Evolutionary conservation across 306 rosid species (phyloP).

Genomic region (Psophocarpus tetragonolobus): DNA sequence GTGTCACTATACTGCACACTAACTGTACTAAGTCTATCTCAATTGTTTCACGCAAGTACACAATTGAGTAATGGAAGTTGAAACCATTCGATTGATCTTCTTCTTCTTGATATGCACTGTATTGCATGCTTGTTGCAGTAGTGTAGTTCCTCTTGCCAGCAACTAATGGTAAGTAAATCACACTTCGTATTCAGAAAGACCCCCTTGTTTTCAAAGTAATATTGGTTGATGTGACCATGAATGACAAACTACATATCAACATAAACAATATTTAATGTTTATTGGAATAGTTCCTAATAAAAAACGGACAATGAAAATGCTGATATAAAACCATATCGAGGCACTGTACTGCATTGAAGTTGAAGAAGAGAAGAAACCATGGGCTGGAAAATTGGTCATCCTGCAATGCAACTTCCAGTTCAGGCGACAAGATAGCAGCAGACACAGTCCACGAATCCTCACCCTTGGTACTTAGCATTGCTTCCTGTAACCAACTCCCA

Average conservation of each 20-base stretch:
- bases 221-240: too few relatives aligned
- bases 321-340: not conserved
- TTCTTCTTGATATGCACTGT: too few relatives aligned
- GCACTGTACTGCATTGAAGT: constrained; percentile 34
- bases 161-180: too few relatives aligned
- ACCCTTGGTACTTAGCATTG: constrained; percentile 72
- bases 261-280: not conserved
- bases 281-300: not conserved
- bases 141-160: too few relatives aligned
- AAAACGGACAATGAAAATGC: not conserved
- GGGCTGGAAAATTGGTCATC: constrained; percentile 66
- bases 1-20: too few relatives aligned
- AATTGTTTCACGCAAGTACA: too few relatives aligned
- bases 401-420: constrained; percentile 62
- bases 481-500: constrained; percentile 85
- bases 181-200: too few relatives aligned
- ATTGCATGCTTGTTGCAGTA: too few relatives aligned
- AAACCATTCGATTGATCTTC: too few relatives aligned
- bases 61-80: too few relatives aligned
- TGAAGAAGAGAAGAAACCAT: constrained; percentile 62
- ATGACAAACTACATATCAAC: not conserved
- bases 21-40: too few relatives aligned
- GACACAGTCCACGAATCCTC: constrained; percentile 90
- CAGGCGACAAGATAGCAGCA: constrained; percentile 85
- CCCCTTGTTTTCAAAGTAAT: too few relatives aligned